phyloP scores from a whole-genome alignment of 2,329 filamentous ascomycete genomes.

The Chrysosporium keratinophilum region DNA sequence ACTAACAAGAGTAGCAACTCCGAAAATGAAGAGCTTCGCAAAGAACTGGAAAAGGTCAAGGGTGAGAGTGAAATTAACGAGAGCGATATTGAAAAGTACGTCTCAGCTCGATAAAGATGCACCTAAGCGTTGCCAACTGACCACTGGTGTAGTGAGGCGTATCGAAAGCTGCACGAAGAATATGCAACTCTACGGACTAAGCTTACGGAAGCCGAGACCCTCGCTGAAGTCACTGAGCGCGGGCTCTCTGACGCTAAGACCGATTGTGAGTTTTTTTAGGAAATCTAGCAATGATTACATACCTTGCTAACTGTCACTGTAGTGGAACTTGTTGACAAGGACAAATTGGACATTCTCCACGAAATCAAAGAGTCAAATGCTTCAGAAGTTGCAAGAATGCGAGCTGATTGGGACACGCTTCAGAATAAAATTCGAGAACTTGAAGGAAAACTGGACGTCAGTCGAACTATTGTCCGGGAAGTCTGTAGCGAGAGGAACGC shows the following conservation, averaged over 20 bases:
- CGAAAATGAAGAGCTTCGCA: slow-evolving; percentile 29
- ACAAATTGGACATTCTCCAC: slow-evolving; percentile 31
- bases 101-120: neutral
- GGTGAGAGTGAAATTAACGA: slow-evolving; percentile 22
- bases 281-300: neutral
- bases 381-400: slow-evolving; percentile 27
- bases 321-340: slow-evolving; percentile 30
- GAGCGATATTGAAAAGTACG: slow-evolving; percentile 6
- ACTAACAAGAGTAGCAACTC: slow-evolving; percentile 29
- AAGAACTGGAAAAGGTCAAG: slow-evolving; percentile 29
- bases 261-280: slow-evolving; percentile 25
- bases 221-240: slow-evolving; percentile 27
- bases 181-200: slow-evolving; percentile 30
- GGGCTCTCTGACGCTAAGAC: slow-evolving; percentile 30
- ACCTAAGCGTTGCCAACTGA: neutral
- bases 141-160: slow-evolving; percentile 14
- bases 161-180: slow-evolving; percentile 33
- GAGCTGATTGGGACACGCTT: slow-evolving; percentile 28
- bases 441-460: slow-evolving; percentile 32
- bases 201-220: slow-evolving; percentile 31
- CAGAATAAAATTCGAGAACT: slow-evolving; percentile 29
- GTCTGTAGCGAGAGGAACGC: slow-evolving; percentile 33
- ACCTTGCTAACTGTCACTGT: slow-evolving; percentile 18
- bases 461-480: slow-evolving; percentile 30
- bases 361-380: slow-evolving; percentile 30